phyloP scores from a whole-genome alignment of 495 filamentous ascomycete species.

The Podospora bellae-mahoneyi region DNA sequence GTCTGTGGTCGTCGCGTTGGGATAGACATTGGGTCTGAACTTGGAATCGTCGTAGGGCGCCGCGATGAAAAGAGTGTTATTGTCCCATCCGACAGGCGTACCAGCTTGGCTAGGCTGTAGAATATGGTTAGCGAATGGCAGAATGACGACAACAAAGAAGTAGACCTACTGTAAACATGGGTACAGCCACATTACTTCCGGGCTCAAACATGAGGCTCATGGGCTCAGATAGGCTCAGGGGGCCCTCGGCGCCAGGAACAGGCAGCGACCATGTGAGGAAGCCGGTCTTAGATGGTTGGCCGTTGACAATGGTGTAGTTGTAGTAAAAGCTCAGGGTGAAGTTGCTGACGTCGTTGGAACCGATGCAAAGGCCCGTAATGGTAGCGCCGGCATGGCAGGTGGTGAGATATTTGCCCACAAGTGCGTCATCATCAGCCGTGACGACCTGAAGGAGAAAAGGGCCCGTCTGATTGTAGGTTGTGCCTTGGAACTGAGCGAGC shows the following conservation, averaged over 20 bases:
- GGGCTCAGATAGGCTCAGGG: slow-evolving; percentile 33
- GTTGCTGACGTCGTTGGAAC: slow-evolving; percentile 11
- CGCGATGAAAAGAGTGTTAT: slow-evolving; percentile 42
- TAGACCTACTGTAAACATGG: slow-evolving; percentile 30
- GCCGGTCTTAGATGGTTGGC: slow-evolving; percentile 29
- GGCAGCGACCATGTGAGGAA: slow-evolving; percentile 43
- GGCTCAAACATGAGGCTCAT: slow-evolving; percentile 41
- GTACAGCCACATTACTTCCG: slow-evolving; percentile 51
- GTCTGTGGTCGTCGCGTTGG: slow-evolving; percentile 14
- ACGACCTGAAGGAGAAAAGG: slow-evolving; percentile 43
- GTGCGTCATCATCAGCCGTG: slow-evolving; percentile 27
- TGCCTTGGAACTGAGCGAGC: slow-evolving; percentile 31
- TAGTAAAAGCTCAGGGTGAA: slow-evolving; percentile 19
- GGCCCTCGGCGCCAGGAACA: slow-evolving; percentile 19
- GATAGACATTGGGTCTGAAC: slow-evolving; percentile 21
- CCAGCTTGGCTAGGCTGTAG: slow-evolving; percentile 27
- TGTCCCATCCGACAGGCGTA: slow-evolving; percentile 45
- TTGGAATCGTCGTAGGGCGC: slow-evolving; percentile 45
- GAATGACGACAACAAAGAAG: background rate
- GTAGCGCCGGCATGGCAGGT: slow-evolving; percentile 58
- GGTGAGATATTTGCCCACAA: slow-evolving; percentile 38
- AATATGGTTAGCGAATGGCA: slow-evolving; percentile 24
- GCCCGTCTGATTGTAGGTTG: slow-evolving; percentile 30
- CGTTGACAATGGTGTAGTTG: slow-evolving; percentile 40
- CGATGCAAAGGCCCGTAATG: slow-evolving; percentile 52